These are phyloP conservation scores for Clausena lansium DNA, from an alignment of 345 rosid species.

Conservation along the genomic window DNA sequence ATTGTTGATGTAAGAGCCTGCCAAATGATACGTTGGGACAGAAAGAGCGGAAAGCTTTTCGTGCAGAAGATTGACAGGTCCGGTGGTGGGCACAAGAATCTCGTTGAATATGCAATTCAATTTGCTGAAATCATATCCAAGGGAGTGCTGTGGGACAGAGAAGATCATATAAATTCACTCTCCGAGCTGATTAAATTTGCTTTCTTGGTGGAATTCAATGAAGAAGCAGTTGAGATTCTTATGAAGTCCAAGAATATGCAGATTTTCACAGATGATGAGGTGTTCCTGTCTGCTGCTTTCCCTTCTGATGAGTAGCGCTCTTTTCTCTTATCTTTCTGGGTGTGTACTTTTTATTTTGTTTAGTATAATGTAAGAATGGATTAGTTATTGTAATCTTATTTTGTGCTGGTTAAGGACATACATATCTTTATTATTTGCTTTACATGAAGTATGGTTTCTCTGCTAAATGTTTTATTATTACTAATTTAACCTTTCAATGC, in stretches of 20 bases:
- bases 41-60: conserved; percentile 37
- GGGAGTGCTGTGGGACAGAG: conserved; percentile 55
- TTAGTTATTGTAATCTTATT: not conserved
- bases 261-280: conserved; percentile 48
- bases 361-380: not conserved
- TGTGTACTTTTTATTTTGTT: not conserved
- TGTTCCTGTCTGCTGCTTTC: conserved; percentile 40
- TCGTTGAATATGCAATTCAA: conserved; percentile 45
- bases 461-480: too few species aligned
- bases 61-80: conserved; percentile 41
- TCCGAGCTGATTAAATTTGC: conserved; percentile 60
- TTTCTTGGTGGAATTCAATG: conserved; percentile 47
- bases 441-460: too few species aligned
- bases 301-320: conserved; percentile 2
- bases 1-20: conserved; percentile 24
- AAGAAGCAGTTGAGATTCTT: conserved; percentile 46
- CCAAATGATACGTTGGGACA: conserved; percentile 55
- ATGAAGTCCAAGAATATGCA: conserved; percentile 61
- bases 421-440: too few species aligned
- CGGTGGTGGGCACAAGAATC: conserved; percentile 27
- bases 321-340: not conserved
- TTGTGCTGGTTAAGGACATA: not conserved
- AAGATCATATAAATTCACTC: conserved; percentile 39
- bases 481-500: too few species aligned
- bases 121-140: conserved; percentile 51